Evolutionary conservation across 768 basidiomycete species (phyloP), one percentile per base, ranked within the genome.

Genomic region (Kwoniella botswanensis): DNA sequence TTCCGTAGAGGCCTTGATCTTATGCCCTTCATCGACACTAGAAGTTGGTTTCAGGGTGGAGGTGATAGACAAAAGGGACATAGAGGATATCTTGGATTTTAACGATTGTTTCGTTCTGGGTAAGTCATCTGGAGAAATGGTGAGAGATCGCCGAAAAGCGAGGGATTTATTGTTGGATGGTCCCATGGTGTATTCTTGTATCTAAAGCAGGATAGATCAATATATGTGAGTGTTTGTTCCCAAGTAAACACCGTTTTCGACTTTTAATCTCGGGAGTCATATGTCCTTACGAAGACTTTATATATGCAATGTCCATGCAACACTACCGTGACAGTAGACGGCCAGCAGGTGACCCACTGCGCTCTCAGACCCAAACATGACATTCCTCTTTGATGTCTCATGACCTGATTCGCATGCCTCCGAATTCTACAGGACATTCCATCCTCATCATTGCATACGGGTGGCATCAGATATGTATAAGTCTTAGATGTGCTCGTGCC

Each of bases 91-190:
- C n/a, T 60, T 60, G 22, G 59, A n/a, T 18, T 21, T 17, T n/a
- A 60, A 35, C 10, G 59, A 41, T 3, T 50, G 10, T 50, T 60
- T 41, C 12, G 41, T 4, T 17, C 44, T 26, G 7, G 43, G 59
- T 9, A 18, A 11, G 17, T 60, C 59, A n/a, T n/a, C 59, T 17
- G 59, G 59, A 21, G 59, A 35, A 42, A 60, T 43, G 41, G 59
- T 60, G 29, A 60, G n/a, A 12, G 59, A 60, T 17, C 59, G 26
- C n/a, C 41, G 18, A 43, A 60, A 60, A 18, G 59, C 59, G 35
- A 60, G 43, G 11, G 59, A 43, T 35, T 41, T 60, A 35, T 60
- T 22, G 5, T 60, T 60, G 41, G 9, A 11, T 18, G 59, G 5
- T 4, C 12, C 46, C 46, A 50, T 50, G 46, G 46, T 50, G 46